Percentiles rank a stretch among this genome's conserved stretches.
These are phyloP conservation scores for Diaporthe humulicola DNA, from an alignment of 2,329 filamentous ascomycete genomes.

Conservation along the genomic window DNA sequence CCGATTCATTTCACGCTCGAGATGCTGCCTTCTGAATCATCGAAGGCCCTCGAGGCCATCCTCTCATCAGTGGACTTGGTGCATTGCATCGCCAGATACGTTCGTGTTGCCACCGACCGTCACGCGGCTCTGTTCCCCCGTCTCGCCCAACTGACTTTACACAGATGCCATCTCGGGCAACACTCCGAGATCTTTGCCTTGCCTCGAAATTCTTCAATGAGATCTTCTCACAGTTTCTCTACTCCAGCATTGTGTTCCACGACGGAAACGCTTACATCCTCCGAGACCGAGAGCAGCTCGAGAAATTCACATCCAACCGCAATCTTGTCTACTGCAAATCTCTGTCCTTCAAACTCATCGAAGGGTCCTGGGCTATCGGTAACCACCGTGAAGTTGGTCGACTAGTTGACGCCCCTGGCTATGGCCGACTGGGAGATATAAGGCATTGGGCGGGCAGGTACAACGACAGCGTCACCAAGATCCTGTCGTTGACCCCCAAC, in stretches of 20 bases:
- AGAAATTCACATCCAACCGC: not conserved
- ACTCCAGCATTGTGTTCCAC: conserved; percentile 33
- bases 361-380: conserved; percentile 33
- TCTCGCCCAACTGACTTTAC: not conserved
- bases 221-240: conserved; percentile 31
- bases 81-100: conserved; percentile 27
- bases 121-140: no score
- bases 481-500: not conserved
- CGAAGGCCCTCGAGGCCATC: conserved; percentile 1
- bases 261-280: conserved; percentile 33
- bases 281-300: conserved; percentile 13
- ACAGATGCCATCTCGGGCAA: not conserved
- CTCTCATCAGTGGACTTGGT: conserved; percentile 29
- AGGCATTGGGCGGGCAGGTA: conserved; percentile 31
- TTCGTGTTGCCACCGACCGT: not conserved
- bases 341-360: conserved; percentile 26
- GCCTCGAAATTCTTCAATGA: conserved; percentile 31
- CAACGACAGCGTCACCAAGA: conserved; percentile 23
- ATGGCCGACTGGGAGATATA: conserved; percentile 30
- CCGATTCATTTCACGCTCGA: not conserved
- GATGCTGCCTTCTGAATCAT: not conserved
- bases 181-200: conserved; percentile 26
- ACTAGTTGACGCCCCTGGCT: conserved; percentile 22
- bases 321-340: conserved; percentile 2
- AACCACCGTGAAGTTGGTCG: conserved; percentile 33